These are phyloP conservation scores for Dryadomyces quercus-mongolicae DNA, from an alignment of 2,329 filamentous ascomycete species.

Conservation along the genomic window DNA sequence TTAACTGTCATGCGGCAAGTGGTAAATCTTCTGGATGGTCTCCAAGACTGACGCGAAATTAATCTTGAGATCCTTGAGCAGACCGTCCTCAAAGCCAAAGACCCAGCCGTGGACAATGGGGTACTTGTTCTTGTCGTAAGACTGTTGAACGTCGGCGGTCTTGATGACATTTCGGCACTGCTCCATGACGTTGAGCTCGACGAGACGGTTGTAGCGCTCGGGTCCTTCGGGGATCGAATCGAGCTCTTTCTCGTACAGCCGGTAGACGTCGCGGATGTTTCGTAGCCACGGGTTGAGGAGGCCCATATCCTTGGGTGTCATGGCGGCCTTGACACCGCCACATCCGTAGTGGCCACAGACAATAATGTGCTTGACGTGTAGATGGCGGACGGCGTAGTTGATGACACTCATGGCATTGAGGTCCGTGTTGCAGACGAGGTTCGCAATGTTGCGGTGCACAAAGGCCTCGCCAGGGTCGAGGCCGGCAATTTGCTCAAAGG, in stretches of 20 bases:
- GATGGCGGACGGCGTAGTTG: slow-evolving; percentile 71
- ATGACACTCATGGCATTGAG: slow-evolving; percentile 37
- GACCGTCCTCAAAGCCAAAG: slow-evolving; percentile 55
- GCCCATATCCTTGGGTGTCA: slow-evolving; percentile 58
- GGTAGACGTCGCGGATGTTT: slow-evolving; percentile 64
- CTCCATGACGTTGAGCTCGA: slow-evolving; percentile 73
- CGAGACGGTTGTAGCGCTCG: slow-evolving; percentile 55
- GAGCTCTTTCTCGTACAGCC: slow-evolving; percentile 58
- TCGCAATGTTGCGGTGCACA: slow-evolving; percentile 91
- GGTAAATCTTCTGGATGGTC: slow-evolving; percentile 48
- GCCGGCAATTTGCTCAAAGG: slow-evolving; percentile 78
- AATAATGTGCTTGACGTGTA: slow-evolving; percentile 71
- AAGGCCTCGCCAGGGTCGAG: slow-evolving; percentile 84
- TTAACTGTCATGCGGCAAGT: slow-evolving; percentile 3
- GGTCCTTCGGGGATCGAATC: slow-evolving; percentile 47
- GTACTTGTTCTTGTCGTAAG: slow-evolving; percentile 48
- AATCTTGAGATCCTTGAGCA: slow-evolving; percentile 48
- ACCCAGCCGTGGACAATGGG: slow-evolving; percentile 66
- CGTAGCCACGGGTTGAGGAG: slow-evolving; percentile 63
- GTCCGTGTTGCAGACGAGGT: slow-evolving; percentile 70
- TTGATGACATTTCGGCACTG: slow-evolving; percentile 69
- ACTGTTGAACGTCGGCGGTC: slow-evolving; percentile 68
- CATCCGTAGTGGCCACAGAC: slow-evolving; percentile 72
- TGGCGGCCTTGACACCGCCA: slow-evolving; percentile 29
- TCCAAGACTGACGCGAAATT: slow-evolving; percentile 39